Base-by-base conservation (phyloP, 2,329 filamentous ascomycete genomes). In the Nannizziopsis barbatae region DNA sequence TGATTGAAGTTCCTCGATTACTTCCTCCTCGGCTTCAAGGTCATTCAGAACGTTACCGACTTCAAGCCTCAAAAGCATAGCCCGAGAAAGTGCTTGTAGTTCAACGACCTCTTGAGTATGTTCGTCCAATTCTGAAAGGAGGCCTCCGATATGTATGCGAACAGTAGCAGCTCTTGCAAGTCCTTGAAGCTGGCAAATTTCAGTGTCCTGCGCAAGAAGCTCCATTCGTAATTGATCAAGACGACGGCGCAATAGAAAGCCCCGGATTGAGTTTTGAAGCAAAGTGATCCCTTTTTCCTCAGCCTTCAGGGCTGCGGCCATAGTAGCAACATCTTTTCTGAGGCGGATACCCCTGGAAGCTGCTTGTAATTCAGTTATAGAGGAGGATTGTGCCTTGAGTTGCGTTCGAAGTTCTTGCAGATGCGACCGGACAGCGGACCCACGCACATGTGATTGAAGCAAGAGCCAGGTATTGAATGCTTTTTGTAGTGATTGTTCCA, bases 11-110 rank as follows among this genome's bases (percentile, higher is more conserved):
- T 81, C 83, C 7, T 79, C 70, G 51, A 95, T 75, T 0, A 74
- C 72, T n/a, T 84, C 82, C 60, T 96, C 89, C 53, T 93, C 80
- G 46, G 83, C 83, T 51, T 94, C 86, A 1, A 96, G 75, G 55
- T 90, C 80, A 17, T 75, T 77, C 35, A 98, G 74, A 1, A 87
- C 71, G 39, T 80, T 76, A 14, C 84, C 87, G 43, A 96, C 75
- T 20, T 83, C 75, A 42, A 79, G 76, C 41, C 92, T 80, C 36
- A 85, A 71, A 54, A 94, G 74, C 75, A 93, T 85, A 1, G 86
- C 89, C 51, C 90, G 79, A 30, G 80, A 75, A 6, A 89, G 69
- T 22, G 80, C 80, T 65, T 98, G 92, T 2, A 95, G 72, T 30
- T 80, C 70, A 18, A 79, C 68, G 35, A 89, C 77, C 52, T 81